phyloP scores from a whole-genome alignment of 768 basidiomycete species.

The Leucosporidium creatinivorum region DNA sequence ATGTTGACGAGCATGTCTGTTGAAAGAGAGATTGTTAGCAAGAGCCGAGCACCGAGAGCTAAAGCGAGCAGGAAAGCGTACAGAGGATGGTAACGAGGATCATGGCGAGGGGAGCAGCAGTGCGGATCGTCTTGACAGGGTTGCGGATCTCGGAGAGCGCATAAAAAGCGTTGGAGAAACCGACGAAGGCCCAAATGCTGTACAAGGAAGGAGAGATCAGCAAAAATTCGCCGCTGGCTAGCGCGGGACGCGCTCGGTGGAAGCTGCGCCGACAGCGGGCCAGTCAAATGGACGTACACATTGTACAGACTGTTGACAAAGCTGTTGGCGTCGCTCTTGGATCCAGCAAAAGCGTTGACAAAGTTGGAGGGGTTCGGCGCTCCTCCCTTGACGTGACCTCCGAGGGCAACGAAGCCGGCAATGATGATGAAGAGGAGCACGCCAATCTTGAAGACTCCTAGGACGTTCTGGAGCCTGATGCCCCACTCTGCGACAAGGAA shows the following conservation, averaged over 20 bases:
- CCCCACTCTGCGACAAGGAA: slow-evolving; percentile 25
- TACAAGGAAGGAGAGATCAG: background rate
- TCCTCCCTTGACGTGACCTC: background rate
- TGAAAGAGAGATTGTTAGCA: background rate
- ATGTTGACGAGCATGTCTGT: slow-evolving; percentile 29
- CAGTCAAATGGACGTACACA: slow-evolving; percentile 17
- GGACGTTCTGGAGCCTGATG: slow-evolving; percentile 32
- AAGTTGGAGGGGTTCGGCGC: slow-evolving; percentile 27
- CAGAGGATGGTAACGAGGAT: slow-evolving; percentile 25
- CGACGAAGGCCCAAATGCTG: no score
- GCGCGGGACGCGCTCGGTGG: no score
- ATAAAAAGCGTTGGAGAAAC: background rate
- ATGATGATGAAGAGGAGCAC: slow-evolving; percentile 35
- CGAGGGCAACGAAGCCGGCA: slow-evolving; percentile 30
- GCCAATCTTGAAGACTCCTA: slow-evolving; percentile 36
- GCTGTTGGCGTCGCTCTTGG: slow-evolving; percentile 25
- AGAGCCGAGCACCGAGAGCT: no score
- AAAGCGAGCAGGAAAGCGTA: background rate
- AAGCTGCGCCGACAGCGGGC: no score
- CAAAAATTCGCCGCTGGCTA: slow-evolving; percentile 14
- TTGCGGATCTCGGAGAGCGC: slow-evolving; percentile 18
- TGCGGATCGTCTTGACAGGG: slow-evolving; percentile 27
- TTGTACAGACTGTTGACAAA: slow-evolving; percentile 30
- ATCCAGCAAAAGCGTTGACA: slow-evolving; percentile 31
- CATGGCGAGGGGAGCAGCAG: slow-evolving; percentile 31